A percentile compares a stretch with the other conserved stretches of the same genome.
Evolutionary conservation across 2,329 filamentous ascomycete genomes (phyloP).

Genomic region (Xylaria arbuscula): DNA sequence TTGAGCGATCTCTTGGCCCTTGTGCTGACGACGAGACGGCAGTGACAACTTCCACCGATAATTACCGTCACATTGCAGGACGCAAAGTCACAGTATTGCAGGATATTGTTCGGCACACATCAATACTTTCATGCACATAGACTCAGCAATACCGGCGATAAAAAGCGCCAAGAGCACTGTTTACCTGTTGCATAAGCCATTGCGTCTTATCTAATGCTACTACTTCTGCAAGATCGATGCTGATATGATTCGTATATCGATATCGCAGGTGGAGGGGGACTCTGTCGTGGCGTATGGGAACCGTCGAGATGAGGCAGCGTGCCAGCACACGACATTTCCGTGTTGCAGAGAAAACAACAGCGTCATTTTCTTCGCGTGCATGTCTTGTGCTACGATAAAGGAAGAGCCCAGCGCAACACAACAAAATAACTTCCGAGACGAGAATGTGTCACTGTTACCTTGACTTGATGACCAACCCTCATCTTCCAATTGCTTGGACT

Average conservation of each 20-base stretch:
- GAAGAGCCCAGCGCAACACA: neutral
- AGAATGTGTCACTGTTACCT: constrained; percentile 1
- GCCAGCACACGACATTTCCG: constrained; percentile 28
- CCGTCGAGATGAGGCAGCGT: constrained; percentile 25
- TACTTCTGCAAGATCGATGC: constrained; percentile 26
- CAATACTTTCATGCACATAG: constrained; percentile 22
- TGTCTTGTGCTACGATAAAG: constrained; percentile 33
- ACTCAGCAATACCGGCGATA: constrained; percentile 4
- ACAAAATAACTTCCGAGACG: constrained; percentile 6
- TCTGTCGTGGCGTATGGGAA: constrained; percentile 25
- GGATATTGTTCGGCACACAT: constrained; percentile 6
- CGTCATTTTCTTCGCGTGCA: constrained; percentile 39
- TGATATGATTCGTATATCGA: constrained; percentile 19
- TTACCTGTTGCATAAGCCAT: constrained; percentile 7
- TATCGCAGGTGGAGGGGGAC: constrained; percentile 10
- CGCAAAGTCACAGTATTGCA: constrained; percentile 22
- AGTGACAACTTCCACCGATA: constrained; percentile 23
- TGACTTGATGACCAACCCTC: neutral
- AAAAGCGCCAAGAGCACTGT: constrained; percentile 5
- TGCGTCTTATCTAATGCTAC: neutral
- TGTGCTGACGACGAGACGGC: constrained; percentile 24
- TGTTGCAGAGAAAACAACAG: constrained; percentile 32
- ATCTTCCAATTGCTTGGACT: neutral
- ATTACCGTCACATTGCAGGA: constrained; percentile 29
- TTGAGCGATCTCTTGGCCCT: constrained; percentile 24